Base-by-base conservation (phyloP, 768 basidiomycete species). In the Thelephora ganbajun region DNA sequence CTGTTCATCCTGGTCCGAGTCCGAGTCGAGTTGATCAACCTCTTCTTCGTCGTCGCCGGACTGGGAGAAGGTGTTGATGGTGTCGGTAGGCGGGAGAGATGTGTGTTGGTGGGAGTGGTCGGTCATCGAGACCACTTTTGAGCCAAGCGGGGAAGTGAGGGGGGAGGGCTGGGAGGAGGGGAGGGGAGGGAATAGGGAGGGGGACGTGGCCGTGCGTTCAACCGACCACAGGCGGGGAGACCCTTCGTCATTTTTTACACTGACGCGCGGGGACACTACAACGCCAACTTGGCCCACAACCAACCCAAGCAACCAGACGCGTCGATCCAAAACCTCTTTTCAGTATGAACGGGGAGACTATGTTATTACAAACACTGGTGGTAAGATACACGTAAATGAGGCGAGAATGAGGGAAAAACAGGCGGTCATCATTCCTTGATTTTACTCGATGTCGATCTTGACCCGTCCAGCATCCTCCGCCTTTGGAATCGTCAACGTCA, bases 21-120 rank as follows among this genome's bases (percentile, higher is more conserved):
- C 76, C 7, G 77, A 78, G 59, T 74, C 76, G 22, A 83, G 74
- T 58, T 83, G 71, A 66, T 81, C 79, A 53, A 77, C 69, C 57
- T 80, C 79, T 44, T 77, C 76, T 52, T 79, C 76, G 47, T 77
- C 76, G 19, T 45, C 39, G n/a, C 63, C 63, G 34, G 58, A 54
- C 7, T 57, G 52, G n/a, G 14, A 39, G 26, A 30, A 30, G 14
- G 42, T 44, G 43, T 47, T 44, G 47, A 51, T 50, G 33, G 39
- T 18, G 12, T 41, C 39, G 22, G 39, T 41, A 11, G 39, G 39
- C 9, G 39, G 39, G 14, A 41, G 39, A 14, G 39, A 41, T 18
- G 18, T 22, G 12, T 41, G 39, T 9, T 41, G 39, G 39, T 9
- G 18, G 22, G 39, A 22, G 22, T 41, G 22, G 16, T 16, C 39